Base-by-base conservation (phyloP, 805 yeast genomes). In the Blastobotrys parvus region DNA sequence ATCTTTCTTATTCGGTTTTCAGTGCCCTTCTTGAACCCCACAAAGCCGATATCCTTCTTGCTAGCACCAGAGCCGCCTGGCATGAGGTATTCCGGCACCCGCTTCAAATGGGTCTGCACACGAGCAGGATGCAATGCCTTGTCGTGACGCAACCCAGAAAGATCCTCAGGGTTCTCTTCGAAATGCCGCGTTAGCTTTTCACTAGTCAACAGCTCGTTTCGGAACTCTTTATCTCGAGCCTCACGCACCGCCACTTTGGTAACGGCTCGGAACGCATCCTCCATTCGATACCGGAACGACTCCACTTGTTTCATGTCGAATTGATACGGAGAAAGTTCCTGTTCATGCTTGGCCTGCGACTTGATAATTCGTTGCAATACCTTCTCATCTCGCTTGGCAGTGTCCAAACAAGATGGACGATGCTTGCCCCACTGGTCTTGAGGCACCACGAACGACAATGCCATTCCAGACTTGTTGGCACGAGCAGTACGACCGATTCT, bases 401-500 rank as follows among this genome's bases (percentile, higher is more conserved):
- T 72, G 20, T 74, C 61, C 51, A 85, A 70, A 42, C 78, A 69
- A 1, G 97, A 87, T 22, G 80, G 76, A 60, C 80, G 87, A 65
- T 92, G 96, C 56, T 84, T 86, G 25, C 95, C 96, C 66, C 82
- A 80, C 56, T 85, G 89, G 48, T 80, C 83, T 27, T 69, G 65
- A 21, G 92, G 84, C 20, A 90, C 87, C 16, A 89, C 92, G 67
- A 90, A 92, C 15, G 97, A 88, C 43, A 92, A 71, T 0, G 97
- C 84, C 76, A 87, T 89, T 45, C 98, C 98, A 1, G 92, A 73
- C 59, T 86, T 88, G 42, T 96, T 95, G 5, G 95, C 97, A 65
- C 98, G 79, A 3, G 98, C 98, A 3, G 98, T 92, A 69, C 98
- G 79, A 41, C 98, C 98, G 30, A 92, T 77, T 60, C 98, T 76